Base-by-base conservation (phyloP, 441 rosid species). In the Croton laevigatus region DNA sequence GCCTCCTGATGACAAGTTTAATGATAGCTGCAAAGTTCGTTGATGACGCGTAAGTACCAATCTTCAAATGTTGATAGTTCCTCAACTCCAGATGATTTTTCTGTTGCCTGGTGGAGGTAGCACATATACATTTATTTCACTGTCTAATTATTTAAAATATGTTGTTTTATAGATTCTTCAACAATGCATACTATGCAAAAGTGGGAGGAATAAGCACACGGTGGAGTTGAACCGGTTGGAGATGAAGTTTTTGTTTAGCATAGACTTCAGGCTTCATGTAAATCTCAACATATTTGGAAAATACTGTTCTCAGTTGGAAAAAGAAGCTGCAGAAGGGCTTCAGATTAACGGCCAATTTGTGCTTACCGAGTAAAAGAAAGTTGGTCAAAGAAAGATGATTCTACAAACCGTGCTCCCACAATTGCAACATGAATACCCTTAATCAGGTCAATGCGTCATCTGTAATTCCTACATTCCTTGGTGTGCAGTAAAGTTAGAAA, bases 161-260 rank as follows among this genome's bases (percentile, higher is more conserved):
- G 46, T 46, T 70, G 55, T 71, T 62, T 64, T 74, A 80, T 84
- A 94, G 98, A 76, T 89, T 80, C 86, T 94, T 81, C 78, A 91
- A 90, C 73, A 94, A 94, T 68, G 94, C 97, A 3, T 89, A 86
- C 83, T 94, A 87, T 32, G 98, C 98, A 8, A 90, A 84, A 80
- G 97, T 94, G 14, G 97, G 97, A 62, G 98, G 98, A 65, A 81
- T 91, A 68, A 89, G 85, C 81, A 94, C 96, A 1, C n/a, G n/a
- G 75, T 76, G 40, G 95, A 94, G 82, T 69, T 94, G 66, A 94
- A 94, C 81, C 79, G 83, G 71, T 70, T 94, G 91, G 98, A 94
- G 85, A 81, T 88, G 95, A 84, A 86, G 69, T 75, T 94, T 62
- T 80, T 94, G 79, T 90, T 94, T 78, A 76, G 81, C 46, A 78